These are phyloP conservation scores for Yamadazyma triangularis DNA, from an alignment of 1,139 yeast genomes.

Conservation along the genomic window DNA sequence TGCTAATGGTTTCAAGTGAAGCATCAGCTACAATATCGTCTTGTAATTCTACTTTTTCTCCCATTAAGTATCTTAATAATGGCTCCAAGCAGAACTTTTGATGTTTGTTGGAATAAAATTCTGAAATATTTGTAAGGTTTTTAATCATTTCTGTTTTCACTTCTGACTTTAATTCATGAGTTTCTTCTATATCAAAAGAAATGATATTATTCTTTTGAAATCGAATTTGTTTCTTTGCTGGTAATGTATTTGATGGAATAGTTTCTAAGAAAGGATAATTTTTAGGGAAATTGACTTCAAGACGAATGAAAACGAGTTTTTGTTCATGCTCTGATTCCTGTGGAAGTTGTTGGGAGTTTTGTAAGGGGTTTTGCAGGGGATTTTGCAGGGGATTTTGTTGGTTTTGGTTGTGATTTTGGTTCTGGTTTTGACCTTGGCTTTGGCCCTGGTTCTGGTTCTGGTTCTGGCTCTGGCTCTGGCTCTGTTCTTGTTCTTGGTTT, in stretches of 20 bases:
- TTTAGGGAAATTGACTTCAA: slow-evolving; percentile 63
- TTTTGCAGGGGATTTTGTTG: neutral
- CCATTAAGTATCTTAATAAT: slow-evolving; percentile 71
- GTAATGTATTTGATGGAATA: slow-evolving; percentile 26
- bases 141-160: slow-evolving; percentile 47
- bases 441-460: neutral
- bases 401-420: neutral
- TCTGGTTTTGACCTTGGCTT: neutral
- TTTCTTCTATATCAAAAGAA: slow-evolving; percentile 70
- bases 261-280: slow-evolving; percentile 60
- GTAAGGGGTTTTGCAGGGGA: slow-evolving; percentile 1
- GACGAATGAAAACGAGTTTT: slow-evolving; percentile 63
- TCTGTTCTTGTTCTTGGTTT: too few species aligned
- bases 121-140: slow-evolving; percentile 53
- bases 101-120: slow-evolving; percentile 48
- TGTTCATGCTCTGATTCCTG: slow-evolving; percentile 28
- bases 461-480: too few species aligned
- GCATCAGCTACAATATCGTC: slow-evolving; percentile 27
- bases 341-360: neutral
- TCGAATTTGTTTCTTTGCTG: slow-evolving; percentile 11
- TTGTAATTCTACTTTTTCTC: slow-evolving; percentile 64
- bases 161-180: slow-evolving; percentile 54
- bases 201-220: slow-evolving; percentile 22
- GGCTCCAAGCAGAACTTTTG: slow-evolving; percentile 75
- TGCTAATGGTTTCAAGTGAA: slow-evolving; percentile 13